Evolutionary conservation across 257 asterid genomes (phyloP).

Genomic region (Solanum sitiens): DNA sequence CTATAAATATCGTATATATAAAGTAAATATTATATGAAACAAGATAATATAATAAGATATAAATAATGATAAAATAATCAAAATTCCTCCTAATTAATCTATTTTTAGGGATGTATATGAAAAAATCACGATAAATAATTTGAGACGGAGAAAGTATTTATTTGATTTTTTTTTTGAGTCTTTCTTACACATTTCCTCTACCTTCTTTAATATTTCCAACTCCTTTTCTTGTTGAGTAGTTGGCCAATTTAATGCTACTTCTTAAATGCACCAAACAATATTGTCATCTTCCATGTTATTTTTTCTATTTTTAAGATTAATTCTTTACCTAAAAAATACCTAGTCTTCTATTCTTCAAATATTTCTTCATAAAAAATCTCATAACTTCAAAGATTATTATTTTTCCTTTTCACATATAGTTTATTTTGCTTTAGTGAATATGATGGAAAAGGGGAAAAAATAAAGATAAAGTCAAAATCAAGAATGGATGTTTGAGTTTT

Average conservation of each 20-base stretch:
- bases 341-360: neutral
- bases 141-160: neutral
- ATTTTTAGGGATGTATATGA: neutral
- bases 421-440: neutral
- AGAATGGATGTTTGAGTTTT: neutral
- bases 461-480: neutral
- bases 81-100: too few relatives aligned
- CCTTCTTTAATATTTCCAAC: constrained; percentile 12
- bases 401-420: neutral
- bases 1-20: neutral
- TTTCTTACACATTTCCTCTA: neutral
- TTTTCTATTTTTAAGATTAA: neutral
- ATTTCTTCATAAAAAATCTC: neutral
- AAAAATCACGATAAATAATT: neutral
- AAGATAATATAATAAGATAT: neutral
- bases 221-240: constrained; percentile 15
- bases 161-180: neutral
- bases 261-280: constrained; percentile 8
- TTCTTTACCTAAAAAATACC: neutral
- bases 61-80: neutral
- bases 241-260: constrained; percentile 19
- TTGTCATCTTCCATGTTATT: neutral
- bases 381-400: neutral
- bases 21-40: neutral
- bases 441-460: neutral